Percentiles rank a stretch among this genome's conserved stretches.
Conservation (phyloP, 441 rosid species). For the Gossypium trilobum region DNA sequence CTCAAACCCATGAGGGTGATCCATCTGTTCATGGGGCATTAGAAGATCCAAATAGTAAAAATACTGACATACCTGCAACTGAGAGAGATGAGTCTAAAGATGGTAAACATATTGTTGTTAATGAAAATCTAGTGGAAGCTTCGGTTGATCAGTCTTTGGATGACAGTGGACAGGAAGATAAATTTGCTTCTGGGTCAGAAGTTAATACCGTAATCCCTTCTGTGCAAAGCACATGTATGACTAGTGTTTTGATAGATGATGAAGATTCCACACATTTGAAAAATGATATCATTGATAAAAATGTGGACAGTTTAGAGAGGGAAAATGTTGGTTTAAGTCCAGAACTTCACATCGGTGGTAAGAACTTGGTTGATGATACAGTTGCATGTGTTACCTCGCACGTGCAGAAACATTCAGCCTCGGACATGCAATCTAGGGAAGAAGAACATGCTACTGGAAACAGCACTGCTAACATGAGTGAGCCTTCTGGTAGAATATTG, state of each 20-base stretch:
- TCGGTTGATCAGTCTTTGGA: constrained; percentile 26
- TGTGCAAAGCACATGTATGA: constrained; percentile 20
- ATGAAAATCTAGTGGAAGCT: constrained; percentile 25
- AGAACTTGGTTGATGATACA: constrained; percentile 23
- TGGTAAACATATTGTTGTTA: constrained; percentile 16
- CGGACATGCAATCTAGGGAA: constrained; percentile 23
- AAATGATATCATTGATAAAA: constrained; percentile 23
- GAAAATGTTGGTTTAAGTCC: constrained; percentile 15
- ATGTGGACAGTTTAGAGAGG: constrained; percentile 23
- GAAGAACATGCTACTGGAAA: constrained; percentile 23
- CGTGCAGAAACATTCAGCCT: constrained; percentile 21
- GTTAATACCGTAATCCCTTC: constrained; percentile 21
- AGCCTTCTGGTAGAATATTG: constrained; percentile 22
- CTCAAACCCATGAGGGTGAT: constrained; percentile 26
- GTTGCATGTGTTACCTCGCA: constrained; percentile 22
- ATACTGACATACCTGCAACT: constrained; percentile 21
- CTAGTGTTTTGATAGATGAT: constrained; percentile 25
- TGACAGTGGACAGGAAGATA: constrained; percentile 27
- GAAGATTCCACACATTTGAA: constrained; percentile 26
- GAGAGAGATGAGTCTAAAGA: constrained; percentile 22
- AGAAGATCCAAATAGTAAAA: constrained; percentile 29
- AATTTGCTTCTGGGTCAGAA: constrained; percentile 32
- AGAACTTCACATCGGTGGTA: constrained; percentile 19
- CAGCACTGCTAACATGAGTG: constrained; percentile 22
- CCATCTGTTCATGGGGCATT: constrained; percentile 30